Conservation (phyloP, 805 yeast species). For the Saccharomycopsis lassenensis region DNA sequence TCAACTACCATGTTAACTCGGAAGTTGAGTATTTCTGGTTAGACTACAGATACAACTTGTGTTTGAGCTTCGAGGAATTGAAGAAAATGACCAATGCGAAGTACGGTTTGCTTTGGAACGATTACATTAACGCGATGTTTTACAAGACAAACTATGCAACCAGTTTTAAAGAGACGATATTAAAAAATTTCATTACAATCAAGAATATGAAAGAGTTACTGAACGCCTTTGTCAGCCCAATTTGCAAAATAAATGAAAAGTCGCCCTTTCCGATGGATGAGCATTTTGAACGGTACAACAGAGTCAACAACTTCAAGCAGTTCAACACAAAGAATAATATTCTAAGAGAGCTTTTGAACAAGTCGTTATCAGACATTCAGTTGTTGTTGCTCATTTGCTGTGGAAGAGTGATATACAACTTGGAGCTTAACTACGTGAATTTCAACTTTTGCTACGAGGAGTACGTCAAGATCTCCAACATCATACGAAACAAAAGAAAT, state of each 20-base stretch:
- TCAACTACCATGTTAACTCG: slow-evolving; percentile 15
- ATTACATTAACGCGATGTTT: slow-evolving; percentile 15
- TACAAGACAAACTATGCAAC: slow-evolving; percentile 5
- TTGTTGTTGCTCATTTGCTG: slow-evolving; percentile 60
- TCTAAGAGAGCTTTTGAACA: slow-evolving; percentile 13
- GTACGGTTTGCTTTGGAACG: slow-evolving; percentile 18
- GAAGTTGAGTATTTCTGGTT: slow-evolving; percentile 19
- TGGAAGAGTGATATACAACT: slow-evolving; percentile 56
- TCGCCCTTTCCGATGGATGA: slow-evolving; percentile 19
- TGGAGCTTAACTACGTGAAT: slow-evolving; percentile 49
- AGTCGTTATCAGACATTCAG: slow-evolving; percentile 59
- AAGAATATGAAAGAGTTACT: slow-evolving; percentile 28
- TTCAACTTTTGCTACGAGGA: slow-evolving; percentile 72
- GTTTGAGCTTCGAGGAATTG: slow-evolving; percentile 13
- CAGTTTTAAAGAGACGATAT: slow-evolving; percentile 17
- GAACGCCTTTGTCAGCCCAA: slow-evolving; percentile 25
- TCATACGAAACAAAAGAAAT: slow-evolving; percentile 29
- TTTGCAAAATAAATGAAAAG: slow-evolving; percentile 22
- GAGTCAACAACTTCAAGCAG: slow-evolving; percentile 20
- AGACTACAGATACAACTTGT: slow-evolving; percentile 14
- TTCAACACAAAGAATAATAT: slow-evolving; percentile 16
- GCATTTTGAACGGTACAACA: slow-evolving; percentile 11
- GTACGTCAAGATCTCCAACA: slow-evolving; percentile 44
- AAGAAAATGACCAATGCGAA: slow-evolving; percentile 15
- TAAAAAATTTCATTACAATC: slow-evolving; percentile 24